Percentiles rank a stretch among this genome's conserved stretches.
Evolutionary conservation across 495 filamentous ascomycete species (phyloP).

Genomic region (Apiosordaria backusii): DNA sequence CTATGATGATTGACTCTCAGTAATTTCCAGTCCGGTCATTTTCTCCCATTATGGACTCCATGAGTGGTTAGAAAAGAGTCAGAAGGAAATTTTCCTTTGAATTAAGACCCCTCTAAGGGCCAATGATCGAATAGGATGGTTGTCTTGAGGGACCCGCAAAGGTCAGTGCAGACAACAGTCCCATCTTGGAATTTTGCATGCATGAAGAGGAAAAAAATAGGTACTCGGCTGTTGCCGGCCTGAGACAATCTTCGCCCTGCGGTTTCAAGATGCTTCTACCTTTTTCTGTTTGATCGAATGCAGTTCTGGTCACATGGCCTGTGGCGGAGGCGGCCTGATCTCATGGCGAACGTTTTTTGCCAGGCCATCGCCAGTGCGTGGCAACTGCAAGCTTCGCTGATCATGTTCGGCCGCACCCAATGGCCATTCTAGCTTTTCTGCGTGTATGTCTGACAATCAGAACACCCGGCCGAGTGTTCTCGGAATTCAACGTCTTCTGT

Average conservation of each 20-base stretch:
- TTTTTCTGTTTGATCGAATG: background rate
- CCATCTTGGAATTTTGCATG: background rate
- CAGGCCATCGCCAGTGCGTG: conserved; percentile 2
- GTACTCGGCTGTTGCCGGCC: background rate
- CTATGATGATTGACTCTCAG: background rate
- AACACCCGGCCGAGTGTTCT: background rate
- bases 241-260: background rate
- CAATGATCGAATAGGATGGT: background rate
- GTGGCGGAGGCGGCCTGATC: background rate
- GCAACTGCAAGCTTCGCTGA: conserved; percentile 4
- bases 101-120: background rate
- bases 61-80: background rate
- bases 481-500: background rate
- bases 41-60: background rate
- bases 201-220: background rate
- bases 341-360: conserved; percentile 6
- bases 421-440: background rate
- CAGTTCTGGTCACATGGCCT: background rate
- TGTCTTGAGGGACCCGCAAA: background rate
- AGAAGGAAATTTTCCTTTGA: background rate
- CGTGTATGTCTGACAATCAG: background rate
- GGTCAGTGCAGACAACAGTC: background rate
- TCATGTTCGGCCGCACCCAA: background rate
- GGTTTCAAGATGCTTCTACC: too few species aligned
- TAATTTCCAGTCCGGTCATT: background rate